Evolutionary conservation across 2,329 filamentous ascomycete species (phyloP), one percentile per base, ranked within the genome.

Genomic region (Apiospora kogelbergensis): DNA sequence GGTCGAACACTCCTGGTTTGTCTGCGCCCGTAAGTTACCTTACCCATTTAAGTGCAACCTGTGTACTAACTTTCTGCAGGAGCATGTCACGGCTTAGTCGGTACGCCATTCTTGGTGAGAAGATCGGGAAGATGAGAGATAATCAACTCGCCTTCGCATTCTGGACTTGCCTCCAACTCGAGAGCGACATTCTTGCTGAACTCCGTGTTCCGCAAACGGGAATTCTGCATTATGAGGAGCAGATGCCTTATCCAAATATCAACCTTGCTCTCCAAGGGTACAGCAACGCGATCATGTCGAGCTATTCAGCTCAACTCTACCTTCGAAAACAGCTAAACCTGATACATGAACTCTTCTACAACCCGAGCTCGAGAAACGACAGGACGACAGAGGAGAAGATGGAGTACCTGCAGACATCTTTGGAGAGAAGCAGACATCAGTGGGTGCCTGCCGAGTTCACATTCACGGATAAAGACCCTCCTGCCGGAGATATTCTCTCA

Each of bases 101-200:
- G 68, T 76, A 84, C 67, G 82, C 83, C 70, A 74, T 75, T 1
- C 74, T 79, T 42, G 74, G 74, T 20, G 72, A 72, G 44, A 76
- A 75, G 33, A 73, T 84, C 40, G 67, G 79, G 46, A 84, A 83
- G 46, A 80, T 78, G 69, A 74, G 82, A 63, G 87, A 90, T 74
- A 93, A 94, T 76, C 84, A 91, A 68, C 84, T 91, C 44, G 84
- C 91, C 17, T 86, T 97, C 74, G 91, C 93, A 0, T 98, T 95
- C 75, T 98, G 95, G 95, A 96, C 95, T 9, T 97, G 93, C 77
- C 83, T 98, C 71, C 95, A 98, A 76, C 85, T 98, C 13, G 95
- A 98, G 80, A 97, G 94, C 79, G 95, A 98, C 78, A 93, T 98
- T 63, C 86, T 98, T 63, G 96, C 96, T 3, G 96, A 99, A 80